Conservation (phyloP, 768 basidiomycete genomes). For the Mycena indigotica region DNA sequence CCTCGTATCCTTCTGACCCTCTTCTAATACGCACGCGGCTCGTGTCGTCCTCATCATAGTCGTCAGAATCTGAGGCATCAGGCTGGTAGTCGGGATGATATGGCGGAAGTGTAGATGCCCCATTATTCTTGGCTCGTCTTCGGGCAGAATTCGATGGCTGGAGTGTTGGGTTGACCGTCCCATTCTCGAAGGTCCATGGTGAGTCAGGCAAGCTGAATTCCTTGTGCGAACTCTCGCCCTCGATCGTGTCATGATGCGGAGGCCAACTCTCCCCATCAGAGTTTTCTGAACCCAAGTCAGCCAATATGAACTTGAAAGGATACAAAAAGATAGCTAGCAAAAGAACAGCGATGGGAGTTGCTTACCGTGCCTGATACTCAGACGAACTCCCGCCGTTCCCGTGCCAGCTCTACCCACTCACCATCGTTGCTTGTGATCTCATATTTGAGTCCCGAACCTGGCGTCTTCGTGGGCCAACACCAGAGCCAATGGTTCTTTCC, state of each 20-base stretch:
- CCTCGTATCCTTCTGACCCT: conserved; percentile 86
- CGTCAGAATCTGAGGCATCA: conserved; percentile 36
- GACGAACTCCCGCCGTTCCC: conserved; percentile 8
- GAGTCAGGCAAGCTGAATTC: conserved; percentile 55
- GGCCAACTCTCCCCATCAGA: conserved; percentile 63
- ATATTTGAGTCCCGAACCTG: conserved; percentile 78
- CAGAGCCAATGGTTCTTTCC: conserved; percentile 76
- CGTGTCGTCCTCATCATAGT: conserved; percentile 24
- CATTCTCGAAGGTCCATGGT: conserved; percentile 89
- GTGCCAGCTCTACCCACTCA: conserved; percentile 64
- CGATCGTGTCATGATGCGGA: conserved; percentile 60
- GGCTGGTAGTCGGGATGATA: conserved; percentile 74
- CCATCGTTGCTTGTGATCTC: conserved; percentile 70
- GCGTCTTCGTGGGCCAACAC: conserved; percentile 75
- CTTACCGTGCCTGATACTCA: conserved; percentile 5
- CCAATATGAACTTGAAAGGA: neutral
- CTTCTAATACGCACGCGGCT: conserved; percentile 47
- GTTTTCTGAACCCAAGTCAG: conserved; percentile 31
- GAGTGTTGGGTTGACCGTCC: conserved; percentile 73
- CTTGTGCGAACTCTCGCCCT: conserved; percentile 35
- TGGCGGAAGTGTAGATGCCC: conserved; percentile 61
- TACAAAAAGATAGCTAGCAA: conserved; percentile 4
- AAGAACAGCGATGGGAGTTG: neutral
- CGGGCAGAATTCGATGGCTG: conserved; percentile 54
- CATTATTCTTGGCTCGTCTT: conserved; percentile 30